Evolutionary conservation across 2,329 filamentous ascomycete genomes (phyloP), one percentile per base, ranked within the genome.

Genomic region (Aspergillus thermomutatus): DNA sequence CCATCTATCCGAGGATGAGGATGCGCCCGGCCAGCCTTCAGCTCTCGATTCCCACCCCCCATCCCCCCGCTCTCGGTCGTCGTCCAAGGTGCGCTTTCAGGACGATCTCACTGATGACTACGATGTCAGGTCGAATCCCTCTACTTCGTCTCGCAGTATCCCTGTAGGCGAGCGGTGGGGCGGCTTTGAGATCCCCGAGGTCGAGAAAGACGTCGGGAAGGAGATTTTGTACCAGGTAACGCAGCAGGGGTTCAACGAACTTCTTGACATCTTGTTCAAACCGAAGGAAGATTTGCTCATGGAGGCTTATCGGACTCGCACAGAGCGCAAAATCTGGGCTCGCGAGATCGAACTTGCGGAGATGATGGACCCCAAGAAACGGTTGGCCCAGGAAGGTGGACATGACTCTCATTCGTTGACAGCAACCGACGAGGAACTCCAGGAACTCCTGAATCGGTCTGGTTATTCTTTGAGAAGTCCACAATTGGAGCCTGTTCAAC

Each of bases 151-250:
- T 3, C 80, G 86, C 48, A 88, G 84, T 66, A 80, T 89, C 8
- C 85, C 88, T 6, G 66, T 82, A 34, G 79, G 79, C 11, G 88
- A 92, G 71, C 82, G 88, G 56, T 91, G 87, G 87, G 88, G 87
- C 50, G 88, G 88, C 19, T 87, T 90, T 72, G 89, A 91, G 52
- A 87, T 95, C 17, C 89, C 90, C 0, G 86, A 90, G 62, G 87
- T 88, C 0, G 92, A 96, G 71, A 83, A 83, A 57, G 92, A 96
- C 70, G 87, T 91, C 5, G 91, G 91, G 40, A 91, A 89, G 64
- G 91, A 97, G 69, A 89, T 97, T 3, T 78, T 97, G 1, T 97
- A 96, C 68, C 90, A 96, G 71, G 87, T 95, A 31, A 92, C 91
- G 0, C 92, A 97, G 72, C 89, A 96, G 72, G 89, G 91, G 0